Evolutionary conservation across 2,329 filamentous ascomycete species (phyloP), one percentile per base, ranked within the genome.

Genomic region (Cercospora nicotianae): DNA sequence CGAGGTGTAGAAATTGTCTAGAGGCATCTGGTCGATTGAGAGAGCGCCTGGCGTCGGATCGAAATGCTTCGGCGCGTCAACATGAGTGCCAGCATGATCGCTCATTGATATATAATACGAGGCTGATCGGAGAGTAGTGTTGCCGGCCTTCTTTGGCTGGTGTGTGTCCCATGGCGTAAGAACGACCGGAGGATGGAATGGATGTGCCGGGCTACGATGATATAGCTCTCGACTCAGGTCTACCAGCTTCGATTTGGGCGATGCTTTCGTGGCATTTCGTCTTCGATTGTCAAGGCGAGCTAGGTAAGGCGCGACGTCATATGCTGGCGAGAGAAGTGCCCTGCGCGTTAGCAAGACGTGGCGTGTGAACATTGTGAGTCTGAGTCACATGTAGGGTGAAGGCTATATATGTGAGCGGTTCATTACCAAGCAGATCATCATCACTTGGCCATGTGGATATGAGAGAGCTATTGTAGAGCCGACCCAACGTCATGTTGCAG

Each of bases 21-120:
- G 28, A 3, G 70, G 73, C 69, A 76, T 75, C 55, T 75, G 68
- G 48, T 75, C 73, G 67, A 75, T 75, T 0, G 69, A 72, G 0
- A 72, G 66, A 5, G 71, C 74, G 13, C 73, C 73, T 10, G 72
- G 72, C 6, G 69, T 69, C 0, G 73, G 70, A 26, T 74, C 72
- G 60, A 76, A 76, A 67, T 75, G 74, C 59, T 75, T 76, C 8
- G 72, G 73, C 8, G 74, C 75, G 45, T 75, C 73, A 42, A 76
- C 72, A 58, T 76, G 75, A 4, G 75, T 76, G 12, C 73, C 73
- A 3, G 73, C 73, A 62, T 75, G 74, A 62, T 76, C 74, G 31
- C 68, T 70, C 71, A 76, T 73, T 36, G 72, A 71, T 1, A 76
- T 48, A 18, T 70, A 72, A 55, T 73, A 75, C 7, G 73, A 75